Evolutionary conservation across 106 monocot genomes (phyloP), one percentile per base, ranked within the genome.

Genomic region (Acorus calamus): DNA sequence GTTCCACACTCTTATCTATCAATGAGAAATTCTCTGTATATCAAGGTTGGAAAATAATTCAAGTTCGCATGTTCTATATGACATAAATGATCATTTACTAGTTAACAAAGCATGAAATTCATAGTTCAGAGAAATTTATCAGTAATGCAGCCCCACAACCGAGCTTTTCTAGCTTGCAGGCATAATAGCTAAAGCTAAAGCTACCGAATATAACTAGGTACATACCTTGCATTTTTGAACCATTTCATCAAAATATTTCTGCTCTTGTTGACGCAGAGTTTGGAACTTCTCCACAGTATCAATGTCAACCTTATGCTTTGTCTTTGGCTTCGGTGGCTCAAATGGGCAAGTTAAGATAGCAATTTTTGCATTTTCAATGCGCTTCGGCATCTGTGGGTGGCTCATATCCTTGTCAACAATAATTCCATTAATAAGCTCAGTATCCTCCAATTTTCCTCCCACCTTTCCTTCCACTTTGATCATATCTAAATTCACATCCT

Each of bases 261-360:
- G 78, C 66, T 96, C 94, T 67, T 96, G 94, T 47, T 83, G 66
- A 60, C 87, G 86, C 43, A 96, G 65, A 11, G 84, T 90, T 64
- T 90, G 82, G 59, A 96, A 96, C 69, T 96, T 96, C 76, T 96
- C 94, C 53, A 96, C 90, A 66, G 84, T 87, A 63, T 96, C 90
- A 82, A 90, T 90, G 79, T 96, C 94, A 65, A 96, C 90, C 87
- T 90, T 96, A 87, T 96, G 94, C 74, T 96, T 96, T 61, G 94
- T 96, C 81, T 96, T 96, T n/a, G 94, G 94, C 76, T 96, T 96
- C 0, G 94, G 90, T 66, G 94, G 87, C 82, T 96, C 94, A 76
- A 96, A 96, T 71, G 94, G 87, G 74, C 94, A 96, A 44, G 94
- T 96, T 51, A 96, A 61, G 42, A 96, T 96, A 58, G 94, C 94